These are phyloP conservation scores for Wickerhamomyces mucosus DNA, from an alignment of 805 yeast genomes.

Conservation along the genomic window DNA sequence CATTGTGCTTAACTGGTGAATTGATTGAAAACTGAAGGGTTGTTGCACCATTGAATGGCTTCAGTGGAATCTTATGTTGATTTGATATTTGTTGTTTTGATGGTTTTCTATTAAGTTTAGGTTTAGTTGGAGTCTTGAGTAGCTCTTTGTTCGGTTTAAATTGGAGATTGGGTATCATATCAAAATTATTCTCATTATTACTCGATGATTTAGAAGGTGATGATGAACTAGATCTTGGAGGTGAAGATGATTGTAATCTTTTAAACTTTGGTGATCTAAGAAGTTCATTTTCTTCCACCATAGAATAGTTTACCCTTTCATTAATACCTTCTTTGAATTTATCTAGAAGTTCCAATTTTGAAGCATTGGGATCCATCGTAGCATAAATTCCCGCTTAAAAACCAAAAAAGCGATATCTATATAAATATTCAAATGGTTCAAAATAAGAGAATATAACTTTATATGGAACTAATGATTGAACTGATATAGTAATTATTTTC, in stretches of 20 bases:
- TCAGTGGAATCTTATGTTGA: conserved; percentile 8
- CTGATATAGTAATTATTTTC: too few species aligned
- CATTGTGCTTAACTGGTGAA: conserved; percentile 11
- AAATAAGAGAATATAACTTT: too few species aligned
- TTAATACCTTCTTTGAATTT: conserved; percentile 17
- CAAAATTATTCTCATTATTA: conserved; percentile 11
- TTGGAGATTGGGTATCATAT: conserved; percentile 16
- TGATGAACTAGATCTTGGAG: conserved; percentile 15
- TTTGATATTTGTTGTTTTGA: too few species aligned
- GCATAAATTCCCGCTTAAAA: too few species aligned
- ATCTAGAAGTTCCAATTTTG: conserved; percentile 15
- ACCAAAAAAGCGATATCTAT: too few species aligned
- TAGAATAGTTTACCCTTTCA: conserved; percentile 15
- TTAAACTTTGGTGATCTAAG: conserved; percentile 19
- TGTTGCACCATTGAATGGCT: conserved; percentile 8
- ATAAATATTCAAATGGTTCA: too few species aligned
- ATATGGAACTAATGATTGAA: too few species aligned
- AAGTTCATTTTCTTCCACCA: conserved; percentile 18
- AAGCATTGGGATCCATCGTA: conserved; percentile 11
- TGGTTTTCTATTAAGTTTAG: too few species aligned
- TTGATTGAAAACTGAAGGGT: conserved; percentile 5
- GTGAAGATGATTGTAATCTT: conserved; percentile 17
- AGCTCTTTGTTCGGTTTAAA: conserved; percentile 8
- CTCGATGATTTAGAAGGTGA: conserved; percentile 12
- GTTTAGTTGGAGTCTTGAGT: conserved; percentile 17